These are phyloP conservation scores for Diaporthe citriasiana DNA, from an alignment of 2,329 filamentous ascomycete species.

Conservation along the genomic window DNA sequence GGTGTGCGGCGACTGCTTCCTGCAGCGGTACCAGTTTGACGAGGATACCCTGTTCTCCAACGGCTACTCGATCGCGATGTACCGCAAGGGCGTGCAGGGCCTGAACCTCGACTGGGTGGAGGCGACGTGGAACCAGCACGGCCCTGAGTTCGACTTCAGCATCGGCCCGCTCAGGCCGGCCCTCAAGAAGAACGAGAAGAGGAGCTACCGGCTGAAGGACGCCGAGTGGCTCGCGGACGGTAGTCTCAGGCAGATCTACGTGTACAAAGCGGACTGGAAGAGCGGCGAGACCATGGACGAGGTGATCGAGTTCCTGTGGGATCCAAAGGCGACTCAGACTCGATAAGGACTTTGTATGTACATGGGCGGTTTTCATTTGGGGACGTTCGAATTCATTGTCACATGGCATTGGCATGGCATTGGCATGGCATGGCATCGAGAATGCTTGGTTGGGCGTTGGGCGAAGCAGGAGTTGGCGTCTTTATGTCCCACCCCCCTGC, in stretches of 20 bases:
- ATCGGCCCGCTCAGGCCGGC: conserved; percentile 64
- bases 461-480: conserved; percentile 13
- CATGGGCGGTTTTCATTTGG: not conserved
- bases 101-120: conserved; percentile 61
- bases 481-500: conserved; percentile 1
- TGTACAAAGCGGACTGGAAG: conserved; percentile 58
- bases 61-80: conserved; percentile 69
- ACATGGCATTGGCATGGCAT: conserved; percentile 13
- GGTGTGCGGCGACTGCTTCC: conserved; percentile 71
- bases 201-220: conserved; percentile 64
- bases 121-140: conserved; percentile 65
- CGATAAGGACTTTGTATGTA: not conserved
- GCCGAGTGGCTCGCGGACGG: conserved; percentile 55
- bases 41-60: conserved; percentile 68
- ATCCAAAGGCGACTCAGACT: conserved; percentile 30
- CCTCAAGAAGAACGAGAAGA: conserved; percentile 59
- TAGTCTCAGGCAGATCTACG: conserved; percentile 67
- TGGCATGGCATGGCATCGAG: conserved; percentile 7
- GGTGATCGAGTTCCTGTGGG: conserved; percentile 65
- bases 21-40: conserved; percentile 67
- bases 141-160: conserved; percentile 64
- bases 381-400: not conserved
- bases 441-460: conserved; percentile 18
- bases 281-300: conserved; percentile 59
- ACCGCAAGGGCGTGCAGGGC: conserved; percentile 55